phyloP scores from a whole-genome alignment of 352 stramenopile species.

The Globisporangium ultimum region DNA sequence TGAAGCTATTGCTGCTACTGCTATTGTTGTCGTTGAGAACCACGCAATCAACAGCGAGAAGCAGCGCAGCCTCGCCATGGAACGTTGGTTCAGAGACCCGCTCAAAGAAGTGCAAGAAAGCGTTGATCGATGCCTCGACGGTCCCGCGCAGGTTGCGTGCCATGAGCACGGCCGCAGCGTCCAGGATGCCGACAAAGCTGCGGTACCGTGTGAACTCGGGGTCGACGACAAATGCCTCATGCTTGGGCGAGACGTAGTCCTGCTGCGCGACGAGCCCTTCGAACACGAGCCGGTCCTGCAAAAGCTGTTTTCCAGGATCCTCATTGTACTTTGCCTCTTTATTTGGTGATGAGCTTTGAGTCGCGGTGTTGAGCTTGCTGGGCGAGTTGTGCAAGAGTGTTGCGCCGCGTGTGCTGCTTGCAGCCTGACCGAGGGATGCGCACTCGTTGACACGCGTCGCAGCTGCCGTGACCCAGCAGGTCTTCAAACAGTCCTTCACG shows the following conservation, averaged over 20 bases:
- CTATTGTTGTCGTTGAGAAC: conserved; percentile 4
- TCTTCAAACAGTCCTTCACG: conserved; percentile 83
- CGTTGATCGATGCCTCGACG: conserved; percentile 77
- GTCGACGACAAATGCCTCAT: conserved; percentile 20
- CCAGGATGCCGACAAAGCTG: conserved; percentile 68
- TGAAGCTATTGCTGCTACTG: conserved; percentile 11
- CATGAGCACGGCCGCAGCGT: conserved; percentile 88
- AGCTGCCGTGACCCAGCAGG: conserved; percentile 73
- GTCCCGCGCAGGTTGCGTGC: conserved; percentile 84
- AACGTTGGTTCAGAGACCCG: conserved; percentile 53
- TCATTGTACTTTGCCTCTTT: conserved; percentile 16
- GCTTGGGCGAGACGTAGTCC: neutral
- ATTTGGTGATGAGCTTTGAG: conserved; percentile 8
- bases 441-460: conserved; percentile 74
- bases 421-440: conserved; percentile 34
- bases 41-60: conserved; percentile 58
- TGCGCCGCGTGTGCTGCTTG: neutral
- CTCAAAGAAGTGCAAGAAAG: conserved; percentile 75
- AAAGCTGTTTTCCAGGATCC: conserved; percentile 24
- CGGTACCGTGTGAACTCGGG: conserved; percentile 40
- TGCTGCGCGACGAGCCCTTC: conserved; percentile 29
- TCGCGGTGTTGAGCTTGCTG: neutral
- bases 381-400: neutral
- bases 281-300: conserved; percentile 49
- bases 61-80: conserved; percentile 52